Percentiles rank a stretch among this genome's conserved stretches.
phyloP scores from a whole-genome alignment of 306 rosid genomes.

The Phaseolus lunatus region DNA sequence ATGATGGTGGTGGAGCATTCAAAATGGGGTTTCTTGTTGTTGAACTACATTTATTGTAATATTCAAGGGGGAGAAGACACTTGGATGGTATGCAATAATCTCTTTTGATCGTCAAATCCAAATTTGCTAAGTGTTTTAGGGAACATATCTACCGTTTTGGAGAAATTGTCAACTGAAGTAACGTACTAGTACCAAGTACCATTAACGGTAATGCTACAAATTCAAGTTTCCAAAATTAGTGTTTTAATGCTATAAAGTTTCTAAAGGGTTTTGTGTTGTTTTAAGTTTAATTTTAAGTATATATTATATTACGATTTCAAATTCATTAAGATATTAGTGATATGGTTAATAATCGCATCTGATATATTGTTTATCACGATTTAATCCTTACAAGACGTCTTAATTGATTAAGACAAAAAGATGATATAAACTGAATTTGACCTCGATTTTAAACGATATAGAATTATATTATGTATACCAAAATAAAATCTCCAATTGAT shows the following conservation, averaged over 20 bases:
- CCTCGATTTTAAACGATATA: too few species aligned
- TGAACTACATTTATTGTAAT: conserved; percentile 36
- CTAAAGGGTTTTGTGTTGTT: too few species aligned
- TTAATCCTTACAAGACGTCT: too few species aligned
- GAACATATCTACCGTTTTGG: neutral
- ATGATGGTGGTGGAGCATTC: neutral
- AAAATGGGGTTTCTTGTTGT: conserved; percentile 17
- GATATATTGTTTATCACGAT: too few species aligned
- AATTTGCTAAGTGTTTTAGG: neutral
- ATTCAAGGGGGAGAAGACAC: neutral
- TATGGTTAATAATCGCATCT: too few species aligned
- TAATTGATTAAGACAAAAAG: too few species aligned
- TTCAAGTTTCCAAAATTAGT: neutral
- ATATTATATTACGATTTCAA: too few species aligned
- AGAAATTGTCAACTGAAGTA: conserved; percentile 7
- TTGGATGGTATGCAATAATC: neutral
- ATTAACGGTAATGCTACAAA: neutral
- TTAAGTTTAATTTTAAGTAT: neutral
- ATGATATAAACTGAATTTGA: too few species aligned
- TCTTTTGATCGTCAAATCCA: neutral
- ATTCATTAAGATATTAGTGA: too few species aligned
- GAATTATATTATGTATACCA: too few species aligned
- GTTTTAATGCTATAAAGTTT: neutral
- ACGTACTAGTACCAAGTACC: neutral
- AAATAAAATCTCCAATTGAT: too few species aligned